Base-by-base conservation (phyloP, 2,329 filamentous ascomycete genomes). In the Fusarium domesticum region DNA sequence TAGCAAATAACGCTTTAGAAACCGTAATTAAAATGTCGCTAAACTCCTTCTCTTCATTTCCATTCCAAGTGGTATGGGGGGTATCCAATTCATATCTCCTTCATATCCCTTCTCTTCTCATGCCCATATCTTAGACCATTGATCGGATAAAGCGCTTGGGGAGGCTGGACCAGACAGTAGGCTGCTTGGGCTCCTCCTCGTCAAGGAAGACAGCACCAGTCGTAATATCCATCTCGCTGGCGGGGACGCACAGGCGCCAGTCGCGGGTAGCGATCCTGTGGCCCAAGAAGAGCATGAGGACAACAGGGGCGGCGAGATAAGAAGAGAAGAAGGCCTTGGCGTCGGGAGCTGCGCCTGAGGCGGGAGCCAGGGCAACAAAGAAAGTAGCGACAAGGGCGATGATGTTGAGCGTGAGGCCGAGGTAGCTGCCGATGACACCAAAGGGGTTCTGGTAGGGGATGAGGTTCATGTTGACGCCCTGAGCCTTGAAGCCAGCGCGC, bases 351-450 rank as follows among this genome's bases (percentile, higher is more conserved):
- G 87, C 82, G 20, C 87, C 89, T 12, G 44, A 45, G 12, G 55
- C 39, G 33, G 47, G 48, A 43, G 35, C 58, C 25, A 60, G 56
- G 25, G 58, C 57, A 43, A 85, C 84, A 87, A 89, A 96, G 72
- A 95, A 92, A 65, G 96, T 90, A 2, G 88, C 88, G 35, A 87
- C 62, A n/a, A 96, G 76, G 19, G 95, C 83, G 32, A 93, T 68
- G 19, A 77, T 47, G 70, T 95, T 95, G 63, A 95, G 81, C 30
- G 72, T 51, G 39, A 96, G 75, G 18, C 91, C 91, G 28, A 93
- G 51, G 75, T 84, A 96, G 8, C 89, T 95, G 10, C 91, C 92
- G n/a, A 77, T 57, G 7, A 93, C 71, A 46, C 91, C 91, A 6
- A 86, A 80, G 63, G 95, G 88, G 1, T 87, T 87, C 36, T 70